Evolutionary conservation across 768 basidiomycete genomes (phyloP), one percentile per base, ranked within the genome.

Genomic region (Cytidiella melzeri): DNA sequence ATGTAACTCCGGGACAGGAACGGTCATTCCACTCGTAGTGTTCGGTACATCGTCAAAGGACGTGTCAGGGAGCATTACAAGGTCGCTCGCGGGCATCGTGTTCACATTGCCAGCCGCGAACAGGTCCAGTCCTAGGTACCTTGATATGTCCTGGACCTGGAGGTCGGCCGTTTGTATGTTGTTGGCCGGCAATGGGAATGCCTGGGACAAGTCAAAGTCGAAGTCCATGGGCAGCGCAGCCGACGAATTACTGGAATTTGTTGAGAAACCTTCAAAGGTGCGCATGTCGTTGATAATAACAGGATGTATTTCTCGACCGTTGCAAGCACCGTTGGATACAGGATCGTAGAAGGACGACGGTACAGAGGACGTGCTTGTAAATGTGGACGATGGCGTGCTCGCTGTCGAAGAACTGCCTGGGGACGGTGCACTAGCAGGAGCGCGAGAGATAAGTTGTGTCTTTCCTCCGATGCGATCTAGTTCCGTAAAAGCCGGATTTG

Each of bases 231-330:
- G 27, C 21, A 28, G 3, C 10, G 18, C 11, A 12, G 24, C 12
- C 4, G 28, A 25, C 41, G 30, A 10, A 18, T 25, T 36, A 4
- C 4, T 24, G 11, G 34, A 36, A n/a, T 26, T 19, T 23, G 3
- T 42, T 27, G 15, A 65, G 37, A 67, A 62, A 19, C 67, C 69
- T 23, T 75, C 70, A 47, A 73, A 71, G 24, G 61, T 59, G 25
- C 69, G 69, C 69, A 81, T 63, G 55, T 83, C 81, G 39, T 76
- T 73, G 50, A 73, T 72, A 51, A 85, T 76, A 13, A 70, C 71
- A 2, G 77, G 73, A 55, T 81, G 78, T 52, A 78, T 66, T 39
- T 54, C 40, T 7, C 9, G 7, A 34, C 3, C 61, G 58, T 23
- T 47, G 28, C 19, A 13, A 24, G 56, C 21, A 24, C 50, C 53